These are phyloP conservation scores for Acrodontium crateriforme DNA, from an alignment of 2,329 filamentous ascomycete species.

Conservation along the genomic window DNA sequence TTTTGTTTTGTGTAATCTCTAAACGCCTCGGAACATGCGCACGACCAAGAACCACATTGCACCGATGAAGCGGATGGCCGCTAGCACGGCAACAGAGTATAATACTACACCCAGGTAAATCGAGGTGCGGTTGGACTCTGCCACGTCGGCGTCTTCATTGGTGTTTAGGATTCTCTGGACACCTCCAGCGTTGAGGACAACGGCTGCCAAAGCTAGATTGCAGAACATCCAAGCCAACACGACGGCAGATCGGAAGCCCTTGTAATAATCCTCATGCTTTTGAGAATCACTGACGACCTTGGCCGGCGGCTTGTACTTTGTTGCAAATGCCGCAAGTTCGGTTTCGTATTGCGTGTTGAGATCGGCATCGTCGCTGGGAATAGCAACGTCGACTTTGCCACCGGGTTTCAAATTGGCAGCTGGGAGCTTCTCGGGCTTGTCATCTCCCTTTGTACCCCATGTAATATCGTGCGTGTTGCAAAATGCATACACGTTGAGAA, in stretches of 20 bases:
- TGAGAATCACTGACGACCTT: conserved; percentile 49
- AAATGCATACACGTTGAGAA: conserved; percentile 97
- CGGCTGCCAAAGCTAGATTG: conserved; percentile 76
- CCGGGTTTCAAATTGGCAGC: conserved; percentile 83
- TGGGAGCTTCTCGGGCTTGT: conserved; percentile 82
- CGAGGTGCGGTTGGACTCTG: conserved; percentile 42
- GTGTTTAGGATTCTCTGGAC: conserved; percentile 40
- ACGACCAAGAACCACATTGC: conserved; percentile 87
- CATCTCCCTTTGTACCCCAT: conserved; percentile 96
- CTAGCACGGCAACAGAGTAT: conserved; percentile 77
- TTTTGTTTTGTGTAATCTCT: too few species aligned
- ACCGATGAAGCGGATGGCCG: conserved; percentile 74
- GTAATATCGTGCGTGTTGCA: conserved; percentile 97
- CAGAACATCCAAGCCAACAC: conserved; percentile 94
- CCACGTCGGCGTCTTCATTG: conserved; percentile 33
- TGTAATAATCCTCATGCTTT: conserved; percentile 96
- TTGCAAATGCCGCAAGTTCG: conserved; percentile 60
- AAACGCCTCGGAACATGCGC: conserved; percentile 55
- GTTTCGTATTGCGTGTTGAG: conserved; percentile 89
- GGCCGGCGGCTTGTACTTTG: conserved; percentile 62
- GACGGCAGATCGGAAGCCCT: conserved; percentile 81
- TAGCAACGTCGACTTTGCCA: conserved; percentile 82
- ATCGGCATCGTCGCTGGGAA: conserved; percentile 81
- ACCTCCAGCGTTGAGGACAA: conserved; percentile 77
- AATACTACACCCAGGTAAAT: conserved; percentile 79